These are phyloP conservation scores for Colletotrichum siamense DNA, from an alignment of 2,329 filamentous ascomycete genomes.

Conservation along the genomic window DNA sequence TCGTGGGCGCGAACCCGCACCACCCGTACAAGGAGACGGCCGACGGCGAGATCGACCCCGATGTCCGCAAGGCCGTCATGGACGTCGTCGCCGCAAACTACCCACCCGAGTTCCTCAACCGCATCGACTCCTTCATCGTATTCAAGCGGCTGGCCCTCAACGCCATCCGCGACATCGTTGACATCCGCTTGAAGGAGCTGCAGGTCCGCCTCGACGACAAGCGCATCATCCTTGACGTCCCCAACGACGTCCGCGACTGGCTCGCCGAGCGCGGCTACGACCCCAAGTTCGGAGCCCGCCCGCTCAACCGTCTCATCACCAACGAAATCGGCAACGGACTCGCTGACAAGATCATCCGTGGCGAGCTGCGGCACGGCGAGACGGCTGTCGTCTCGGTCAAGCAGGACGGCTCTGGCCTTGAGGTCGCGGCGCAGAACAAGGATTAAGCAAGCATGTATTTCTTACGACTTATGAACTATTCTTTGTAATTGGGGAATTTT, in stretches of 20 bases:
- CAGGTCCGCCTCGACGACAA: slow-evolving; percentile 84
- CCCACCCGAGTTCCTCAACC: slow-evolving; percentile 94
- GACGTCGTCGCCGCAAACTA: slow-evolving; percentile 79
- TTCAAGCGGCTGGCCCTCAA: slow-evolving; percentile 84
- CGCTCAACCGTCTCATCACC: slow-evolving; percentile 87
- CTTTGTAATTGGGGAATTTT: background rate
- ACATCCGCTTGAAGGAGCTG: slow-evolving; percentile 87
- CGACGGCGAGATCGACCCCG: slow-evolving; percentile 73
- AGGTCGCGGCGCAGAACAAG: slow-evolving; percentile 41
- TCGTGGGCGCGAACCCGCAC: slow-evolving; percentile 75
- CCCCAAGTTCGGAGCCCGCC: slow-evolving; percentile 87
- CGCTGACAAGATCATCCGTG: slow-evolving; percentile 91
- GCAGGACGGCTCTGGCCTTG: slow-evolving; percentile 63
- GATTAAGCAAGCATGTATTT: background rate
- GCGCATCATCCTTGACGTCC: slow-evolving; percentile 77
- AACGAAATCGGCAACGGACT: slow-evolving; percentile 89
- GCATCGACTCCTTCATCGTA: slow-evolving; percentile 95
- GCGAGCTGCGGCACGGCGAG: slow-evolving; percentile 78
- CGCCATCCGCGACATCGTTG: slow-evolving; percentile 89
- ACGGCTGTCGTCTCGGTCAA: slow-evolving; percentile 73
- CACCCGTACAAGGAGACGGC: slow-evolving; percentile 67
- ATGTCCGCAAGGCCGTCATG: slow-evolving; percentile 82
- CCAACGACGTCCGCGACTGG: slow-evolving; percentile 79
- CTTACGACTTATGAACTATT: background rate
- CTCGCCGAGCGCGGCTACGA: slow-evolving; percentile 90